Conservation (phyloP, 805 yeast genomes). For the Candida methanosorbosa region DNA sequence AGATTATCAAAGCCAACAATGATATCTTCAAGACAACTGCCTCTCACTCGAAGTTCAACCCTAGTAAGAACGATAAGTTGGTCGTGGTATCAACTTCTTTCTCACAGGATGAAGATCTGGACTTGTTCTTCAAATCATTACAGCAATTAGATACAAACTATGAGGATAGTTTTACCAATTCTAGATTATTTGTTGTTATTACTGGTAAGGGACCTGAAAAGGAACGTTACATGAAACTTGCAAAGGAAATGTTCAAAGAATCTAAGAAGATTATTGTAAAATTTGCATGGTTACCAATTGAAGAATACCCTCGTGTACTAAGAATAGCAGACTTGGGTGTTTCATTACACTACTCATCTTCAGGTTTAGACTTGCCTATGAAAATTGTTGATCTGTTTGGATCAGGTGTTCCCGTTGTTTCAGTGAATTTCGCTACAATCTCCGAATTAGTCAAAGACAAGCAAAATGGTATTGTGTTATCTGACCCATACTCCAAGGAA, state of each 20-base stretch:
- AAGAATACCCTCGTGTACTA: slow-evolving; percentile 71
- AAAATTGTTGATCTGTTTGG: slow-evolving; percentile 95
- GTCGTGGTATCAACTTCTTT: slow-evolving; percentile 85
- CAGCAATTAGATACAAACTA: slow-evolving; percentile 40
- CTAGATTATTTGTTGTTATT: slow-evolving; percentile 67
- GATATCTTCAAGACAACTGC: slow-evolving; percentile 22
- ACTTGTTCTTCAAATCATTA: slow-evolving; percentile 59
- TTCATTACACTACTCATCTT: slow-evolving; percentile 83
- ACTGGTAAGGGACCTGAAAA: slow-evolving; percentile 95
- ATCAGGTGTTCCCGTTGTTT: slow-evolving; percentile 85
- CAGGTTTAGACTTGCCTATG: slow-evolving; percentile 96
- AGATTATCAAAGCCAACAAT: slow-evolving; percentile 27
- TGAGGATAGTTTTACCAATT: slow-evolving; percentile 31
- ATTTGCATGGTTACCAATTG: slow-evolving; percentile 68
- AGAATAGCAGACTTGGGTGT: slow-evolving; percentile 80
- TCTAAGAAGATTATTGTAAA: slow-evolving; percentile 44
- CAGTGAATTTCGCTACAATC: slow-evolving; percentile 69
- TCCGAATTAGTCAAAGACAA: slow-evolving; percentile 65
- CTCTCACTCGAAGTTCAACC: no score
- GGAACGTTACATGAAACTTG: slow-evolving; percentile 26
- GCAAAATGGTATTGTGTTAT: slow-evolving; percentile 59
- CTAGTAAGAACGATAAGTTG: slow-evolving; percentile 45
- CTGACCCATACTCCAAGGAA: no score
- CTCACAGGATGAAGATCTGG: slow-evolving; percentile 91
- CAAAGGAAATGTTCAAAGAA: slow-evolving; percentile 19